phyloP scores from a whole-genome alignment of 805 yeast genomes.

The Zygoascus tannicola region DNA sequence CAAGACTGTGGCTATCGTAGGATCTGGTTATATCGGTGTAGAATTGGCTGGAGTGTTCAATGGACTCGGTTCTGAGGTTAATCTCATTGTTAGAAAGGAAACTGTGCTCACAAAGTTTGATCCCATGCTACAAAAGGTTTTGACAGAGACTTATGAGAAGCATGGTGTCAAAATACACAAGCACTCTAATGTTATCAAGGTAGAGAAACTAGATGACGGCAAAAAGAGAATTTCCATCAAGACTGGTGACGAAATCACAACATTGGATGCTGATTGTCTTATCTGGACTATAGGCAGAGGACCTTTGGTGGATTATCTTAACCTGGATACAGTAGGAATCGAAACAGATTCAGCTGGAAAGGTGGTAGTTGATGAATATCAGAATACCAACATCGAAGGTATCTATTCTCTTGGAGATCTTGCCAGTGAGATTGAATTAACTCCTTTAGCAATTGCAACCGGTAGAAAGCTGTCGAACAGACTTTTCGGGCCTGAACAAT shows the following conservation, averaged over 20 bases:
- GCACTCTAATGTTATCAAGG: constrained; percentile 39
- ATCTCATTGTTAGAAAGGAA: constrained; percentile 82
- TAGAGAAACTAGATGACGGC: constrained; percentile 34
- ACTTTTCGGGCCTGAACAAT: constrained; percentile 70
- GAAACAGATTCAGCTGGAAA: constrained; percentile 50
- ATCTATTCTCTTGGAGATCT: constrained; percentile 91
- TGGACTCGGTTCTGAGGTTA: constrained; percentile 78
- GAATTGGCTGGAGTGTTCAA: constrained; percentile 93
- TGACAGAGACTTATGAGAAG: constrained; percentile 72
- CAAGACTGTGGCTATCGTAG: constrained; percentile 85
- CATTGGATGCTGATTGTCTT: constrained; percentile 63
- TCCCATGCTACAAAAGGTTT: constrained; percentile 61
- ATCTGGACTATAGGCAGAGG: constrained; percentile 94
- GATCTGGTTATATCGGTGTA: constrained; percentile 96
- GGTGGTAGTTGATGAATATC: constrained; percentile 78
- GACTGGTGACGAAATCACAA: constrained; percentile 30
- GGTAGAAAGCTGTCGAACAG: constrained; percentile 92
- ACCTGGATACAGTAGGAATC: constrained; percentile 69
- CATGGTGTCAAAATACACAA: constrained; percentile 79
- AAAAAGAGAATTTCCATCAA: constrained; percentile 37
- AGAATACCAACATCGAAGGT: constrained; percentile 61
- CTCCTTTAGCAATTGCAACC: constrained; percentile 98
- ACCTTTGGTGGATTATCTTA: constrained; percentile 56
- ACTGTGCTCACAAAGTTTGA: constrained; percentile 86
- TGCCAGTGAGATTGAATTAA: constrained; percentile 69